phyloP scores from a whole-genome alignment of 306 rosid genomes.

The Gillenia trifoliata region DNA sequence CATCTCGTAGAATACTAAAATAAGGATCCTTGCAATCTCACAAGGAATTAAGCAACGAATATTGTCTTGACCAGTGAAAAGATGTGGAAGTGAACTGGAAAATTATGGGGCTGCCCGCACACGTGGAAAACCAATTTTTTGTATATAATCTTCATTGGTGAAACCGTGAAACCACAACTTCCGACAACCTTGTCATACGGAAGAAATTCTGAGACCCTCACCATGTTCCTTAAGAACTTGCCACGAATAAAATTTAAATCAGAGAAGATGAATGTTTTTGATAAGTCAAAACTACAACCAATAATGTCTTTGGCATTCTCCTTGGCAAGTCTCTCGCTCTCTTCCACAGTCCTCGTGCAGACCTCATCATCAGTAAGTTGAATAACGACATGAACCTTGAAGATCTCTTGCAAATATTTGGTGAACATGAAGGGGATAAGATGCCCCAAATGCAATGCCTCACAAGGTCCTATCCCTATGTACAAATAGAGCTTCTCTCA shows the following conservation, averaged over 20 bases:
- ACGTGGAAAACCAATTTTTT: slow-evolving; percentile 88
- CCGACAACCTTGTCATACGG: slow-evolving; percentile 79
- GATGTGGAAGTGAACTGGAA: slow-evolving; percentile 94
- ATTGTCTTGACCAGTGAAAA: slow-evolving; percentile 68
- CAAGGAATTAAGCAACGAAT: slow-evolving; percentile 89
- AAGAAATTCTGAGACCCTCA: slow-evolving; percentile 63
- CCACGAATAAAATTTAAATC: slow-evolving; percentile 79
- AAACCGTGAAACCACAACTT: slow-evolving; percentile 75
- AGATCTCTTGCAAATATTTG: slow-evolving; percentile 91
- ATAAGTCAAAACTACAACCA: slow-evolving; percentile 89
- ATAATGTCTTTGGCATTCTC: slow-evolving; percentile 92
- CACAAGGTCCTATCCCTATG: slow-evolving; percentile 90
- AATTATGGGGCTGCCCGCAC: slow-evolving; percentile 96
- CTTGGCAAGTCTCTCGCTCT: slow-evolving; percentile 71
- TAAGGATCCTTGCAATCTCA: slow-evolving; percentile 94
- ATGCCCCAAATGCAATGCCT: slow-evolving; percentile 90
- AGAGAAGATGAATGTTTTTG: slow-evolving; percentile 76
- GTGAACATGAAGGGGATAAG: slow-evolving; percentile 90
- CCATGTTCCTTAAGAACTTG: slow-evolving; percentile 83
- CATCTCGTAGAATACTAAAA: slow-evolving; percentile 93
- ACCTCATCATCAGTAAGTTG: slow-evolving; percentile 95
- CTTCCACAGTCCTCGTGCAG: slow-evolving; percentile 84
- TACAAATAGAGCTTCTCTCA: slow-evolving; percentile 78
- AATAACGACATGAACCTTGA: slow-evolving; percentile 91
- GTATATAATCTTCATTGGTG: slow-evolving; percentile 94